Evolutionary conservation across 768 basidiomycete genomes (phyloP), one percentile per base, ranked within the genome.

Genomic region (Boletus speciosus): DNA sequence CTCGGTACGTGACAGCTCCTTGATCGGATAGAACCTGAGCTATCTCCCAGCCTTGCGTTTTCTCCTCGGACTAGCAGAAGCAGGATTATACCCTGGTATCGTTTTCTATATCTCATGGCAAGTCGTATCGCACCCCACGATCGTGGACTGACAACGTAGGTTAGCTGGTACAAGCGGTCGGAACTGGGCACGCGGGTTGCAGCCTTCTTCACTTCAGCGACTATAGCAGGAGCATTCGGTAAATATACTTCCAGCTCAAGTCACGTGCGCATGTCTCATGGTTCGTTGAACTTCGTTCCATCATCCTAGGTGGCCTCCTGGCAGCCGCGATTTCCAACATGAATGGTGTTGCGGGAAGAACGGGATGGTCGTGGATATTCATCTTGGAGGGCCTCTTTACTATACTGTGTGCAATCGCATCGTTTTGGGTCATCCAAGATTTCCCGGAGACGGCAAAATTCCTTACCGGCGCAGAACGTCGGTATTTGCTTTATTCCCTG

Each of bases 181-280:
- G 91, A 93, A 62, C 78, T 88, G 60, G 88, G 86, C 15, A 75
- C 80, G 32, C 82, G 88, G 34, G 73, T 87, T 23, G 86, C 89
- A 0, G 55, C 85, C 15, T 93, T 93, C 73, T 91, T 90, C 71
- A 83, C 85, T 3, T 86, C 88, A 29, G 88, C 89, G 2, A 91
- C 90, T 0, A 76, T 87, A 29, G 82, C 89, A 5, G 90, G 90
- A 23, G 86, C 85, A 14, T 88, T 88, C 68, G 83, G 86, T 84
- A 49, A 48, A 76, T 56, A 39, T 21, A 43, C 65, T 36, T 45
- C n/a, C 19, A n/a, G 25, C 14, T 27, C 34, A 9, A 23, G 9
- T 47, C 19, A 4, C 15, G 8, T 41, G 10, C 29, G 11, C 29
- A 27, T 39, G 15, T 23, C 53, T 54, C 14, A 51, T 37, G 11